Evolutionary conservation across 768 basidiomycete genomes (phyloP).

Genomic region (Tylopilus balloui): DNA sequence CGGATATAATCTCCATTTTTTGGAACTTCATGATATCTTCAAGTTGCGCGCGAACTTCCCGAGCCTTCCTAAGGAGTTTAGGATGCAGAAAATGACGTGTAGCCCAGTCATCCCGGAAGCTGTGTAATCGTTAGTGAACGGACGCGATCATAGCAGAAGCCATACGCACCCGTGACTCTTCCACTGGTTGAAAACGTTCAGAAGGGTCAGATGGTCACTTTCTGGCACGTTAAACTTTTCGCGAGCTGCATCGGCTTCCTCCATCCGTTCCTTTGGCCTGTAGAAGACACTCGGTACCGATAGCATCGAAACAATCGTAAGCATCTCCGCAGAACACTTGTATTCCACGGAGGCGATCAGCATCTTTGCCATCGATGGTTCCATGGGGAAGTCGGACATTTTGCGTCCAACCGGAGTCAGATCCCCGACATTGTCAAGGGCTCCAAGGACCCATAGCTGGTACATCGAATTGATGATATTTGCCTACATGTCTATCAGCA

Average conservation of each 20-base stretch:
- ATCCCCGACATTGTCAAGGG: constrained; percentile 96
- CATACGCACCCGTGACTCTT: constrained; percentile 81
- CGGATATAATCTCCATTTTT: constrained; percentile 90
- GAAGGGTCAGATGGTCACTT: constrained; percentile 90
- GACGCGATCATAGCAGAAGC: not conserved
- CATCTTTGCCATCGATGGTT: constrained; percentile 99
- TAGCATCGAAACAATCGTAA: constrained; percentile 98
- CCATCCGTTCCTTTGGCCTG: constrained; percentile 93
- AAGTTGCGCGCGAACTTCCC: constrained; percentile 92
- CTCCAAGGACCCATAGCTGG: constrained; percentile 98
- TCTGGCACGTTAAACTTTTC: constrained; percentile 99
- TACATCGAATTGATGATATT: constrained; percentile 99
- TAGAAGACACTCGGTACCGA: constrained; percentile 98
- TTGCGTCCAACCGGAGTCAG: constrained; percentile 87
- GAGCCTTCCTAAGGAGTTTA: constrained; percentile 88
- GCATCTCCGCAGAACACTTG: constrained; percentile 90
- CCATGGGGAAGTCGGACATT: constrained; percentile 99
- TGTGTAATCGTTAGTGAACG: constrained; percentile 28
- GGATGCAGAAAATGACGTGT: constrained; percentile 96
- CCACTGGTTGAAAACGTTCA: constrained; percentile 99
- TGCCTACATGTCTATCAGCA: constrained; percentile 44
- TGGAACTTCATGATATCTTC: constrained; percentile 99
- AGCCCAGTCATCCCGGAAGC: constrained; percentile 91
- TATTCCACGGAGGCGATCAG: constrained; percentile 87
- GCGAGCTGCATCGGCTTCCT: constrained; percentile 94